Evolutionary conservation across 768 basidiomycete species (phyloP), one percentile per base, ranked within the genome.

Genomic region (Guyanaporus albipodus): DNA sequence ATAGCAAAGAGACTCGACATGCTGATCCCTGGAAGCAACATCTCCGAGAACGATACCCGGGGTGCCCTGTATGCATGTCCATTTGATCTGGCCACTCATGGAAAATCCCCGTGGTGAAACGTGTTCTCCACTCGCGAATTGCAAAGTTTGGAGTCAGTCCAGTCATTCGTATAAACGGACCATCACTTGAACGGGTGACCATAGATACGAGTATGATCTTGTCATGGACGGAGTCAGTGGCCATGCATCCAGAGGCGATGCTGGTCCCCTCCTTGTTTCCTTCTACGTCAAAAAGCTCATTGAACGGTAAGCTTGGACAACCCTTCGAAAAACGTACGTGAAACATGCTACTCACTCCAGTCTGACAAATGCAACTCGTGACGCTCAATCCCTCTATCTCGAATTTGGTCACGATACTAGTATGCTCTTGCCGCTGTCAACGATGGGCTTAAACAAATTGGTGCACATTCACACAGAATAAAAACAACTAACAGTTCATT

Each of bases 371-470:
- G 48, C 54, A 18, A 67, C 64, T 21, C 67, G 61, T 27, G 60
- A 67, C 38, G 63, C 67, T 12, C 42, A 61, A 42, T 38, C 59
- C 32, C 55, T 70, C 18, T 71, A 69, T 56, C 59, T 74, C 21
- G 70, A 74, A 56, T 74, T 73, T 49, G 72, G 71, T 4, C 70
- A 73, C 49, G 70, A 73, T 42, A 70, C 65, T 7, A 71, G 67
- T 29, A 64, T 74, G 46, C 64, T 73, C 51, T 35, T 69, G 21
- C 66, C 67, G 6, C 48, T 72, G 26, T 67, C 72, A 19, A 68
- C 68, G 1, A 63, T 73, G 50, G 64, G 64, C 0, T 59, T 71
- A 17, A 71, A 67, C 47, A 66, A 66, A 69, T 70, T 29, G 39
- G 67, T 54, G 12, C 4, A 22, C 22, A 10, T 14, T n/a, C 26